Base-by-base conservation (phyloP, 2,329 filamentous ascomycete species). In the Diaporthe eres region DNA sequence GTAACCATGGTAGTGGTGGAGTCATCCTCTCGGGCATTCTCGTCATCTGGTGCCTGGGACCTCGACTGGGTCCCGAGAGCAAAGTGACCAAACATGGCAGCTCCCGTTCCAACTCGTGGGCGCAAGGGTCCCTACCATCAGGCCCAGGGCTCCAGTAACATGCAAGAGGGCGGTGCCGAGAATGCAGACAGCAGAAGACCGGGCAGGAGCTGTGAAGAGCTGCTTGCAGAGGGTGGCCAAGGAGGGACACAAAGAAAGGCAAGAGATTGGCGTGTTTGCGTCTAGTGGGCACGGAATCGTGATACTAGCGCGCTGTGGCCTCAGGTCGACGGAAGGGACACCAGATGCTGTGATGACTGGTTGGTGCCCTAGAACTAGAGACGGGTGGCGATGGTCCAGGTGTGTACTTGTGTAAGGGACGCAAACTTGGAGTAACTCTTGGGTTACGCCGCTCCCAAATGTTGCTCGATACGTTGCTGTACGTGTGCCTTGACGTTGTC, bases 11-110 rank as follows among this genome's bases (percentile, higher is more conserved):
- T 13, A 3, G 47, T 49, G 22, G n/a, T 44, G 25, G 25, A 31
- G 31, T 28, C 57, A 44, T 44, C 31, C 28, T 57, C 60, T 8
- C 65, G 72, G 22, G 13, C 60, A 71, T 71, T 51, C 42, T 78
- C 63, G 17, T 72, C 73, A 63, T 28, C 31, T 57, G 63, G 47
- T 65, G 57, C 42, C 39, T 28, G 51, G 15, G 31, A 47, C 63
- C 71, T 53, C 34, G 65, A 65, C 55, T 63, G 71, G 47, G 65
- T 73, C 67, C 51, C 72, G 9, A 75, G n/a, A 2, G 78, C 67
- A n/a, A 47, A 61, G 65, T 78, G 75, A 15, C 77, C 75, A 34
- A 75, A 75, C 55, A 77, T 77, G 42, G 75, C 76, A 25, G 72
- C 76, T 72, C 77, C 65, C 51, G 51, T 72, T 60, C 67, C 75